Evolutionary conservation across 257 asterid genomes (phyloP), one percentile per base, ranked within the genome.

Genomic region (Lavandula angustifolia): DNA sequence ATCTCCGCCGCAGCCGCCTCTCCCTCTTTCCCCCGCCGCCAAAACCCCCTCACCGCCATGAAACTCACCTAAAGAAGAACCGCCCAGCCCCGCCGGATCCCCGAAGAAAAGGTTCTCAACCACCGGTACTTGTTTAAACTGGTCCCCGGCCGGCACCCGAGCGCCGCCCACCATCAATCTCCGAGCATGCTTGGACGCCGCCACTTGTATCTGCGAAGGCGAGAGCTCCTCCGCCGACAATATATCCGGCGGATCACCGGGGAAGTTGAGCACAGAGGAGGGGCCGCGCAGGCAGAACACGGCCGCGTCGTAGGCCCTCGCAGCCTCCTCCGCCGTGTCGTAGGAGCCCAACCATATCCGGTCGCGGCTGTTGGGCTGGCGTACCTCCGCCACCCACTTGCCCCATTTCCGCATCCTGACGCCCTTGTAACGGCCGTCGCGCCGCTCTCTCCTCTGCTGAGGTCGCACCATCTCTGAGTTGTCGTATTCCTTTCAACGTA

Each of bases 391-490:
- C 22, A 86, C 95, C 88, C 94, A 88, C 48, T 82, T 88, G 3
- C 95, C 96, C 96, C 96, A 88, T 52, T 88, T 86, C 2, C 96
- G 72, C 85, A 82, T 86, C 73, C 95, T 55, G 6, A 86, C 89
- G 32, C 95, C 96, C 71, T 88, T 88, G 70, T 73, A 85, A 3
- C 82, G 78, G 34, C 81, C 78, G 13, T 60, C 67, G 3, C 72
- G 76, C 41, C 74, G 69, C 46, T 73, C 80, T 40, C 78, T 70
- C 3, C 63, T 67, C 17, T 74, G 17, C 59, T 71, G 80, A 29
- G 87, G 82, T 35, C 85, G 71, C 64, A 75, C 91, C 96, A 88
- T 87, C 17, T 52, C 27, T 9, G 42, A 8, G 47, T 3, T 1
- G 1, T 34, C 1, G 9, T 58, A 9, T n/a, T n/a, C n/a, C n/a